A percentile compares a stretch with the other conserved stretches of the same genome.
Evolutionary conservation across 2,329 filamentous ascomycete genomes (phyloP).

Genomic region (Verticillium zaregamsianum): DNA sequence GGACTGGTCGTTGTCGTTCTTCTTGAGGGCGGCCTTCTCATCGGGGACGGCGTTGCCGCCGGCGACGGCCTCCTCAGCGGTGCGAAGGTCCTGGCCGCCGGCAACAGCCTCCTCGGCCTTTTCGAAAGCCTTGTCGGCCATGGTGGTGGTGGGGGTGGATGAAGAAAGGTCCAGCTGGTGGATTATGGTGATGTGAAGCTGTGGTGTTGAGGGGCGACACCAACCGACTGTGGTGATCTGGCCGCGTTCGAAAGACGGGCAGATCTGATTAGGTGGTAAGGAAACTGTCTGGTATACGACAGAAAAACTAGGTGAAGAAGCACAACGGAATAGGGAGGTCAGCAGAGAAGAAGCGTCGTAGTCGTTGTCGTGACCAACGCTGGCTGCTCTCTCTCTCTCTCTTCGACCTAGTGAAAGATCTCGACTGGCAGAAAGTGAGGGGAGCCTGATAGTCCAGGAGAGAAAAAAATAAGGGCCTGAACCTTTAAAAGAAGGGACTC

Average conservation of each 20-base stretch:
- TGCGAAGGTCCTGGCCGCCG: constrained; percentile 17
- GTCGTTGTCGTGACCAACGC: background rate
- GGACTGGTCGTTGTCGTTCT: background rate
- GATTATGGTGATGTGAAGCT: background rate
- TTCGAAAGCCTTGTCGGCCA: constrained; percentile 23
- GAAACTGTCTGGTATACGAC: background rate
- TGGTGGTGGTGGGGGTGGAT: constrained; percentile 2
- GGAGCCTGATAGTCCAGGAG: background rate
- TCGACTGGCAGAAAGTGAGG: background rate
- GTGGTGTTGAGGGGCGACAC: background rate
- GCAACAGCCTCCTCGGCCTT: constrained; percentile 23
- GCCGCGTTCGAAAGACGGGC: background rate
- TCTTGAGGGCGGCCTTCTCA: constrained; percentile 1
- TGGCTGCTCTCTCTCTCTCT: background rate
- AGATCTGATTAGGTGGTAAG: background rate
- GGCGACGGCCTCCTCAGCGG: constrained; percentile 17
- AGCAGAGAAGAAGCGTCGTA: background rate
- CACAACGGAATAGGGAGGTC: background rate
- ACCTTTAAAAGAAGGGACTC: background rate
- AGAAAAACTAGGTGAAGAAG: background rate
- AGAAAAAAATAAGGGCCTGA: background rate
- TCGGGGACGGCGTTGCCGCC: constrained; percentile 13
- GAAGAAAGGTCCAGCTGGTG: background rate
- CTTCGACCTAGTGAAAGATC: background rate
- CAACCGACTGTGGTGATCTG: background rate